Base-by-base conservation (phyloP, 345 rosid species). In the Toxicodendron radicans region DNA sequence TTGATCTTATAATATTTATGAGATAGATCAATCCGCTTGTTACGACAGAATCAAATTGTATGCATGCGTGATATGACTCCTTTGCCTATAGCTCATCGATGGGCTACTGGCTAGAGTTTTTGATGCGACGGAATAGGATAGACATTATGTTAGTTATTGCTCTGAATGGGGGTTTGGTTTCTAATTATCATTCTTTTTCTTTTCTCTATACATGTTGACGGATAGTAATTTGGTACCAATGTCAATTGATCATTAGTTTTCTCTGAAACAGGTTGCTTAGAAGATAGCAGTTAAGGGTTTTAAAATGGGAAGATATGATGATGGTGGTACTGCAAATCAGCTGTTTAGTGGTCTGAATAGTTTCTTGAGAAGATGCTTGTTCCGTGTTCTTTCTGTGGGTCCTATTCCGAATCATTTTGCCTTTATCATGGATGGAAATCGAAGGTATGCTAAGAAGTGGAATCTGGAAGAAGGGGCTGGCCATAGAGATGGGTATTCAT, bases 331-430 rank as follows among this genome's bases (percentile, higher is more conserved):
- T 30, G 52, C 71, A 38, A 68, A 14, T 53, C 82, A 65, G 63
- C 32, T 83, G 24, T 49, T 81, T 0, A 72, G 51, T 62, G 46
- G 60, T 65, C 33, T 89, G 64, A 60, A 68, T 51, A 58, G 73
- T 71, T 67, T 84, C 70, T 21, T 85, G 18, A 85, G 88, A 61
- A 85, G 79, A 72, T 86, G 80, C 75, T 56, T 89, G 65, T 87
- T 87, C 65, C 71, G 81, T n/a, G 73, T 86, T 59, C 75, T 91
- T 8, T 84, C 84, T 3, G 58, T 78, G 68, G 97, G 97, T 70
- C 85, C 91, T 13, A 70, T 88, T 41, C 97, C 94, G 18, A 70
- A 13, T 32, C 97, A 91, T 76, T 49, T 89, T 30, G 94, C 94
- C 59, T 85, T 91, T 83, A 91, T 91, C 78, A 91, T 91, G 97